Evolutionary conservation across 1,284 basidiomycete species (phyloP).

Genomic region (Ceratobasidium sp.): DNA sequence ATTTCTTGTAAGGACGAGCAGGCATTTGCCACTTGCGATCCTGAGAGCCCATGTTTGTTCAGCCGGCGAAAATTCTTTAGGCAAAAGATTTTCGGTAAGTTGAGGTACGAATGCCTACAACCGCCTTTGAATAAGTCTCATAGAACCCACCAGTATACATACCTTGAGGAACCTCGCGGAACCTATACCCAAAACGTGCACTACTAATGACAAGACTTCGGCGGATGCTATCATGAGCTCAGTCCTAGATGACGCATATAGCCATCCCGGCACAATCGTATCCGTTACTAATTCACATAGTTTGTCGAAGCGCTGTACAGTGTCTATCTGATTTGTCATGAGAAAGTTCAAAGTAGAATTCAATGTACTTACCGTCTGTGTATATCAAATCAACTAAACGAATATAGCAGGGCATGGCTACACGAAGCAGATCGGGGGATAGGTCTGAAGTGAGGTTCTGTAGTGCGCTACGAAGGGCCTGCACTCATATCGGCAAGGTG

Average conservation of each 20-base stretch:
- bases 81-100: conserved; percentile 57
- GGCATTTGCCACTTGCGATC: conserved; percentile 67
- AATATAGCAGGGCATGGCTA: conserved; percentile 66
- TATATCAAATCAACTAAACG: conserved; percentile 61
- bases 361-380: conserved; percentile 11
- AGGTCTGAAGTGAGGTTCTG: conserved; percentile 71
- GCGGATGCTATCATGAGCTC: conserved; percentile 72
- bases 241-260: conserved; percentile 67
- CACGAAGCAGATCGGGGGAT: conserved; percentile 71
- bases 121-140: conserved; percentile 14
- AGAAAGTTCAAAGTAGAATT: conserved; percentile 48
- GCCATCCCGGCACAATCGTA: conserved; percentile 73
- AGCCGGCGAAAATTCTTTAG: conserved; percentile 58
- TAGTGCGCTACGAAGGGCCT: conserved; percentile 77
- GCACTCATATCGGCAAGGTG: conserved; percentile 27
- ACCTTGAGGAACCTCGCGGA: conserved; percentile 77
- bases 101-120: conserved; percentile 73
- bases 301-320: conserved; percentile 68
- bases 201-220: conserved; percentile 68
- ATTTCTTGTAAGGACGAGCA: conserved; percentile 66
- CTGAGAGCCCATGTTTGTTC: conserved; percentile 61
- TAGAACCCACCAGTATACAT: background rate
- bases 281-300: conserved; percentile 69
- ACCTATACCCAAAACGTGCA: conserved; percentile 72
- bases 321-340: conserved; percentile 63